Percentiles rank a stretch among this genome's conserved stretches.
Evolutionary conservation across 345 rosid genomes (phyloP).

Genomic region (Hibiscus trionum): DNA sequence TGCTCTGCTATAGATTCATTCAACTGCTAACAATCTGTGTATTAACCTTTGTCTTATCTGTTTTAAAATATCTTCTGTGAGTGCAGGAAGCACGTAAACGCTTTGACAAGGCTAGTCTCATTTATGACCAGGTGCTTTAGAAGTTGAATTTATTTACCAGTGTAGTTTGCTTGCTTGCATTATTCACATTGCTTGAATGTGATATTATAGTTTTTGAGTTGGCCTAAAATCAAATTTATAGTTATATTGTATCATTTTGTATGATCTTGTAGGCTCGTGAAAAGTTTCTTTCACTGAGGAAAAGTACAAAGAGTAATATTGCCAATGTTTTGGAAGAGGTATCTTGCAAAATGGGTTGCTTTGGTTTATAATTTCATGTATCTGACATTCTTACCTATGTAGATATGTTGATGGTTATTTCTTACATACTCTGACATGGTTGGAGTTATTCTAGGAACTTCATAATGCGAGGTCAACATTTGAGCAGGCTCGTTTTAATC

Average conservation of each 20-base stretch:
- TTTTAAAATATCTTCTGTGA: conserved; percentile 25
- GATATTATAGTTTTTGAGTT: background rate
- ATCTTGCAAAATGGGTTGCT: conserved; percentile 15
- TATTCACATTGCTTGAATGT: background rate
- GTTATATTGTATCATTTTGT: background rate
- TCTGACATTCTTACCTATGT: background rate
- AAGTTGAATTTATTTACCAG: background rate
- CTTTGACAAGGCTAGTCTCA: conserved; percentile 92
- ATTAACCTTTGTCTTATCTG: background rate
- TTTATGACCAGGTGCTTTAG: conserved; percentile 75
- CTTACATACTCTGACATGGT: conserved; percentile 1
- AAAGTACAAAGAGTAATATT: conserved; percentile 74
- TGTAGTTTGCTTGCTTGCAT: conserved; percentile 10
- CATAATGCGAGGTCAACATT: conserved; percentile 73
- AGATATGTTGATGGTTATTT: background rate
- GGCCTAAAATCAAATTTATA: background rate
- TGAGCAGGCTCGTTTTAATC: conserved; percentile 91
- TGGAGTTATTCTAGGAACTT: conserved; percentile 64
- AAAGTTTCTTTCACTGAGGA: conserved; percentile 87
- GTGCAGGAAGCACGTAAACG: conserved; percentile 91
- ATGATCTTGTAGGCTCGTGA: conserved; percentile 70
- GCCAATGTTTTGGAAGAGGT: conserved; percentile 81
- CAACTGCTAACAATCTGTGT: background rate
- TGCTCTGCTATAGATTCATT: background rate
- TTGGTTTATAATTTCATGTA: conserved; percentile 5